Conservation (phyloP, 2,329 filamentous ascomycete species). For the Alternaria sp. region DNA sequence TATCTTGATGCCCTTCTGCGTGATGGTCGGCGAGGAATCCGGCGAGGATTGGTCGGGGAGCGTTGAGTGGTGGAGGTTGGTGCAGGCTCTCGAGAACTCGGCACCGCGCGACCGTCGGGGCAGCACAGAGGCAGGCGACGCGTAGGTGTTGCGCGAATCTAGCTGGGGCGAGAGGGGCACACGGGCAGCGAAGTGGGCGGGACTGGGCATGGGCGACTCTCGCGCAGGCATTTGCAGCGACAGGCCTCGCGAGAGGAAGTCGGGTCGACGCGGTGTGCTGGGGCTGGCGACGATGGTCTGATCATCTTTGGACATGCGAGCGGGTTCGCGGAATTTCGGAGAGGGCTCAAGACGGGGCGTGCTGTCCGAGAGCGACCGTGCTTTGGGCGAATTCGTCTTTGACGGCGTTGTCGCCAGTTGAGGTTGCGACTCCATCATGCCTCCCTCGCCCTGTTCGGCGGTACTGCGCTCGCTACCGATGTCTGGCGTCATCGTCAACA, state of each 20-base stretch:
- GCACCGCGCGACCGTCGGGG: slow-evolving; percentile 87
- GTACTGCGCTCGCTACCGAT: slow-evolving; percentile 21
- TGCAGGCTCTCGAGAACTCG: slow-evolving; percentile 92
- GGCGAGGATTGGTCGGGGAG: slow-evolving; percentile 87
- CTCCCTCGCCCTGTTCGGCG: slow-evolving; percentile 28
- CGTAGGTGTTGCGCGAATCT: slow-evolving; percentile 81
- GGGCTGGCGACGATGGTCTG: slow-evolving; percentile 50
- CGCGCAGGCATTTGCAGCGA: slow-evolving; percentile 72
- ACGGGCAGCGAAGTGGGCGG: slow-evolving; percentile 62
- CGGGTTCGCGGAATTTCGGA: slow-evolving; percentile 53
- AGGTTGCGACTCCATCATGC: slow-evolving; percentile 8
- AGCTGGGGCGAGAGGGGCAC: slow-evolving; percentile 83
- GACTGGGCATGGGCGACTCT: slow-evolving; percentile 54
- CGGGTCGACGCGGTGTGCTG: slow-evolving; percentile 72
- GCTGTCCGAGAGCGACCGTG: slow-evolving; percentile 55
- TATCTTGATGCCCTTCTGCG: slow-evolving; percentile 69
- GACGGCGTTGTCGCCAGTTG: slow-evolving; percentile 39
- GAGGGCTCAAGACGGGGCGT: slow-evolving; percentile 54
- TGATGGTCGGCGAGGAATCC: slow-evolving; percentile 86
- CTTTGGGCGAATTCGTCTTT: slow-evolving; percentile 48
- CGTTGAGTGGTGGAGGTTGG: slow-evolving; percentile 93
- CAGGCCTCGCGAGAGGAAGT: slow-evolving; percentile 68
- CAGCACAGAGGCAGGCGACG: slow-evolving; percentile 82
- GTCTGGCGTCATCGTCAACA: slow-evolving; percentile 33
- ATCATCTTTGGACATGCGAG: slow-evolving; percentile 53